Evolutionary conservation across 2,329 filamentous ascomycete genomes (phyloP), one percentile per base, ranked within the genome.

Genomic region (Nannizziopsis arthrosporioides): DNA sequence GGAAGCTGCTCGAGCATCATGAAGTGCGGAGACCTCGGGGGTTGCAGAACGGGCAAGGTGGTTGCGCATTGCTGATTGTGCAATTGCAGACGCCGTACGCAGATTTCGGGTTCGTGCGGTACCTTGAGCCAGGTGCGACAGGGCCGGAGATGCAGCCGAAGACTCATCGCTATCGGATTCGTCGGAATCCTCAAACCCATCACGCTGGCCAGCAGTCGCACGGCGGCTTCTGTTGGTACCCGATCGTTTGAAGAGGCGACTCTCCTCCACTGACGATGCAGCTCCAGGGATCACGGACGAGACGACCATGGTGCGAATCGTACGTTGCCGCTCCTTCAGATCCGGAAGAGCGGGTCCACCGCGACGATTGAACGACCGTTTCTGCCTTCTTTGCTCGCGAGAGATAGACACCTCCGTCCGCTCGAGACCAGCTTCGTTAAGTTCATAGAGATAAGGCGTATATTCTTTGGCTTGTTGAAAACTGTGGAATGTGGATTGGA

Each of bases 331-430:
- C 58, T 98, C 92, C 63, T 93, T 94, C 50, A 98, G 79, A 68
- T 98, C 92, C n/a, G 92, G 92, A 36, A 98, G 72, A 51, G 86
- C 84, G 5, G 92, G 92, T 0, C 92, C 92, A 54, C 92, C 92
- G 58, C 92, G 80, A 53, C 92, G 78, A 63, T 95, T 96, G 14
- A 94, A 85, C 5, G 92, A 94, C 42, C 92, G 80, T 70, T 98
- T 98, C 68, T 96, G 89, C 44, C 89, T 80, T 57, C 92, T 77
- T 65, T 96, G 89, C 63, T 98, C 92, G 55, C 92, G 80, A 50
- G 92, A 89, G 58, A 96, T 90, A 35, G 89, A 92, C 27, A 89
- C 79, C 64, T 98, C 92, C 47, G 89, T 90, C 53, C 84, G 79
- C 65, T 96, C 89, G 38, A 96, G 71, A 55, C 95, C 89, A 22